Base-by-base conservation (phyloP, 768 basidiomycete genomes). In the Russula compacta region DNA sequence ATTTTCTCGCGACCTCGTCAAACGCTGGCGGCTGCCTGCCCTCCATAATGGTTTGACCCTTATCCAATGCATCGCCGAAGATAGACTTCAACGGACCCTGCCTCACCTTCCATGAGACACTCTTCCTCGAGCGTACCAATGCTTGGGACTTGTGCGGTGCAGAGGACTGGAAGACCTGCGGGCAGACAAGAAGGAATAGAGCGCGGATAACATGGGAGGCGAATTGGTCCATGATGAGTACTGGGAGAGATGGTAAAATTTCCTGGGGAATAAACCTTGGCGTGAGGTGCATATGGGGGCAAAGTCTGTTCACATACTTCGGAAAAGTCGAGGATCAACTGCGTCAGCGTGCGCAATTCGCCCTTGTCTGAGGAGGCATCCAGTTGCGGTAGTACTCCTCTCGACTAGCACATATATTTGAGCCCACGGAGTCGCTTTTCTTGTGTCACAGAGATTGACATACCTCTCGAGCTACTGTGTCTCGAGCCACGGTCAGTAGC, bases 141-240 rank as follows among this genome's bases (percentile, higher is more conserved):
- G 76, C 75, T 36, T 69, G 69, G 54, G 69, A 68, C 56, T 74
- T 73, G 14, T 73, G 65, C 15, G 67, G 66, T 24, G 73, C 67
- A 15, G 74, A 77, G 4, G 73, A 73, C 14, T 75, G 64, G 4
- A 80, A 77, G 2, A 82, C 68, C 33, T 77, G 73, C 0, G 91
- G 89, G 14, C 83, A 84, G n/a, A 97, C 77, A 46, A 97, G 77
- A 5, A 87, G 69, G 14, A 98, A 79, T 2, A 98, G 73, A 24
- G 87, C 83, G 40, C 95, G 86, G 49, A 95, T 65, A 46, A 94
- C 90, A 66, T 98, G 95, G 0, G 95, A 95, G 39, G 88, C 93
- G 68, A 93, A 95, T 36, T 88, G 85, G 67, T 95, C 85, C 76
- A 86, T 84, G 43, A 95, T 74, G 47, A 95, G 80, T 8, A 78